phyloP scores from a whole-genome alignment of 1,284 basidiomycete species.

The Tilletia setariae region DNA sequence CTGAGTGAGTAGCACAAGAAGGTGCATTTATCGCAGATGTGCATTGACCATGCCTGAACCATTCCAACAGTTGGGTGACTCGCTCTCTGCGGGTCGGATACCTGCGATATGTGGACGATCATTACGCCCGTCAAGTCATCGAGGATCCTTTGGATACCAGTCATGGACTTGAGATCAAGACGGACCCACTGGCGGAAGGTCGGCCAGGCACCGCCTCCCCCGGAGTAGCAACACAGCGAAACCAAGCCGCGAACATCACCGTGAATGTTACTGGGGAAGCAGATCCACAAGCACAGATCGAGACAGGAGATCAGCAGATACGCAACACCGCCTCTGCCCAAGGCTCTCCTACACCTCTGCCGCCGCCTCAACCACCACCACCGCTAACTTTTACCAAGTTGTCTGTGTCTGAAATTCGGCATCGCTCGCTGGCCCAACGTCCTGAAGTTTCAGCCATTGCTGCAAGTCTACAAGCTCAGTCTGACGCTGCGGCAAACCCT shows the following conservation, averaged over 20 bases:
- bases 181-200: not conserved
- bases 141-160: constrained; percentile 29
- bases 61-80: constrained; percentile 29
- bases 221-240: not conserved
- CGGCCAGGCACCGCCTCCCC: constrained; percentile 22
- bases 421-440: not conserved
- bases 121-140: constrained; percentile 39
- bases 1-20: constrained; percentile 6
- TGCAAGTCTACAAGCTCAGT: not conserved
- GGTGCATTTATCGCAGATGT: not conserved
- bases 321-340: too few species aligned
- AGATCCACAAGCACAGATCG: too few species aligned
- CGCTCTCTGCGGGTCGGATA: constrained; percentile 44
- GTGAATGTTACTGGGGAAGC: not conserved
- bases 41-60: not conserved
- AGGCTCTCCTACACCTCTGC: too few species aligned
- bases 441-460: constrained; percentile 5
- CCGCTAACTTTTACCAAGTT: constrained; percentile 1
- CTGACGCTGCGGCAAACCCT: not conserved
- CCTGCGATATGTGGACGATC: constrained; percentile 42
- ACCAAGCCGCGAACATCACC: constrained; percentile 16
- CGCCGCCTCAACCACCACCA: not conserved
- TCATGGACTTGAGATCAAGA: constrained; percentile 6
- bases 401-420: not conserved
- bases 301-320: too few species aligned